Base-by-base conservation (phyloP, 257 asterid species). In the Penstemon davidsonii region DNA sequence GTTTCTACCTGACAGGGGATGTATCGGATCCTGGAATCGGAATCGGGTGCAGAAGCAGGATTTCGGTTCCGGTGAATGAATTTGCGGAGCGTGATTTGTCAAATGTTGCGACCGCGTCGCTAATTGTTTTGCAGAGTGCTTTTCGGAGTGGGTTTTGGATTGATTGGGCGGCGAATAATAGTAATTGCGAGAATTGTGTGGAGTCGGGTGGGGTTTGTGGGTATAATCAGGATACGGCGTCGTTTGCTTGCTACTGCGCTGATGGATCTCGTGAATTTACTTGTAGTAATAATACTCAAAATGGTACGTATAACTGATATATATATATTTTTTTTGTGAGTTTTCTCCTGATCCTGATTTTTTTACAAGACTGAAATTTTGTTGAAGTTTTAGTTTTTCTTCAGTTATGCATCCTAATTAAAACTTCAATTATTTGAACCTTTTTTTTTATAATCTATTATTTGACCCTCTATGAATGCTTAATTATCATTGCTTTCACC, bases 181-280 rank as follows among this genome's bases (percentile, higher is more conserved):
- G 11, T 0, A 18, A 2, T 25, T 67, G 72, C 3, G 41, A 55
- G 4, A 4, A 13, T 67, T 67, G 62, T 3, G 8, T 42, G n/a
- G 44, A n/a, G 5, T 54, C 72, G 4, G 63, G 72, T 12, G 55
- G 72, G 3, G 62, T 55, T 7, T 84, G 89, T 13, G 89, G 85
- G 63, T 72, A 65, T 54, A 38, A 74, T 33, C 57, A 47, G 3
- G 18, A 7, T 15, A 12, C 60, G 3, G 8, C 0, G 6, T 55
- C 71, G 11, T 74, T 81, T 66, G 54, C 47, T 55, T 78, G 83
- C 47, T 33, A 66, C 43, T 70, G 67, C 38, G 44, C 1, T 7
- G 49, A 13, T 43, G 38, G 71, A 6, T 51, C 56, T 37, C 41
- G 8, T 44, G 5, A 50, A 3, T 19, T 25, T 9, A 5, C 62